These are phyloP conservation scores for Carex scoparia DNA, from an alignment of 176 grass and related monocot genomes.

Conservation along the genomic window DNA sequence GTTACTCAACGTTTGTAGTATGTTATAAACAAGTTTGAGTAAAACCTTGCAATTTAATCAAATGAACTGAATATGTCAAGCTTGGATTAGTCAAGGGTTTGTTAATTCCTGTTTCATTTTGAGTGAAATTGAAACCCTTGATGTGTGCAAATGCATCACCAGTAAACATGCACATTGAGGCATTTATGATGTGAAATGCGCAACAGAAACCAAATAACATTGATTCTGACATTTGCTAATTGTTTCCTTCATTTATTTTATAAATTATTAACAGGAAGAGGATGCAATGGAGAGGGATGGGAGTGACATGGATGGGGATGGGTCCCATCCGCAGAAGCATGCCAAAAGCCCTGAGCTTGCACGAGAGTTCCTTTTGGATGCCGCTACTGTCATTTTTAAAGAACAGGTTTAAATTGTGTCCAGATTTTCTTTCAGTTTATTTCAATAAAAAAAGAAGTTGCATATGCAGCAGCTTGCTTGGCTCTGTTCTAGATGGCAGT, in stretches of 20 bases:
- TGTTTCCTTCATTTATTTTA: neutral
- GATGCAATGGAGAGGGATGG: slow-evolving; percentile 88
- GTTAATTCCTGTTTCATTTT: neutral
- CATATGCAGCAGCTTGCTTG: neutral
- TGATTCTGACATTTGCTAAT: neutral
- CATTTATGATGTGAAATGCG: neutral
- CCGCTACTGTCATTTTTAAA: slow-evolving; percentile 92
- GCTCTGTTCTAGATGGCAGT: neutral
- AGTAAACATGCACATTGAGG: neutral
- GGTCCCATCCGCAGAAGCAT: slow-evolving; percentile 78
- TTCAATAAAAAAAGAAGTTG: neutral
- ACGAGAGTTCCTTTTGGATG: slow-evolving; percentile 94
- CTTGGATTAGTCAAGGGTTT: neutral
- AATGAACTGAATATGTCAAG: neutral
- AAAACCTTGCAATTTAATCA: neutral
- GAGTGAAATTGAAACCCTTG: neutral
- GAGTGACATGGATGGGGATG: slow-evolving; percentile 72
- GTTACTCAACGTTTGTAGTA: slow-evolving; percentile 17
- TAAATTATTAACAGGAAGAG: slow-evolving; percentile 58
- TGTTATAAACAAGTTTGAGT: slow-evolving; percentile 25
- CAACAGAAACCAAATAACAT: neutral
- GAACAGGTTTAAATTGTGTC: slow-evolving; percentile 64
- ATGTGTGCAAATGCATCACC: neutral
- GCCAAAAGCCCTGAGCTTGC: slow-evolving; percentile 96
- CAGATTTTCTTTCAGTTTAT: neutral